These are phyloP conservation scores for Leccinum pellstonianum DNA, from an alignment of 768 basidiomycete species.

Conservation along the genomic window DNA sequence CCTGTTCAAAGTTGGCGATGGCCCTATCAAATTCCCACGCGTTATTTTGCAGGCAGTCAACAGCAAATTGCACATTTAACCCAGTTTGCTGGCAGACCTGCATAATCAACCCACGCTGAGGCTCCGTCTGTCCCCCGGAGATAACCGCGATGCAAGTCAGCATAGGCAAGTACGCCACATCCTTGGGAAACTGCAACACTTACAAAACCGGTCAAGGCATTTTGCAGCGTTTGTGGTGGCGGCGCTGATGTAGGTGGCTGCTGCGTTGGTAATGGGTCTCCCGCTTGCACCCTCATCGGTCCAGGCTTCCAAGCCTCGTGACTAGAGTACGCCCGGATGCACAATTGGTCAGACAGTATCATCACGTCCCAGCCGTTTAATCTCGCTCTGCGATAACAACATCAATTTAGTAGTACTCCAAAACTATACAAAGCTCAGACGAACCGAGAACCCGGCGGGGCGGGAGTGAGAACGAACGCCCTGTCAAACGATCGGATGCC, in stretches of 20 bases:
- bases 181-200: slow-evolving; percentile 28
- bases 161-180: neutral
- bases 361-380: slow-evolving; percentile 85
- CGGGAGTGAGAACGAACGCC: slow-evolving; percentile 82
- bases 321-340: slow-evolving; percentile 80
- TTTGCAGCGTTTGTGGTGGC: slow-evolving; percentile 43
- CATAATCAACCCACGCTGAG: slow-evolving; percentile 67
- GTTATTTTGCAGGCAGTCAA: slow-evolving; percentile 85
- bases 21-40: slow-evolving; percentile 83
- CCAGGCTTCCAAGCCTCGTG: slow-evolving; percentile 78
- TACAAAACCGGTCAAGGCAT: slow-evolving; percentile 57
- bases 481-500: slow-evolving; percentile 93
- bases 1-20: slow-evolving; percentile 80
- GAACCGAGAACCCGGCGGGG: slow-evolving; percentile 79
- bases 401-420: slow-evolving; percentile 7
- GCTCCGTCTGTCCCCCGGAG: slow-evolving; percentile 50
- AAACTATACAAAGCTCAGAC: slow-evolving; percentile 31
- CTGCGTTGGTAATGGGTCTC: slow-evolving; percentile 26
- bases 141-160: slow-evolving; percentile 13
- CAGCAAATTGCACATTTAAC: slow-evolving; percentile 74
- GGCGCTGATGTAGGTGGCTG: slow-evolving; percentile 30
- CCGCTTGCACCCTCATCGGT: slow-evolving; percentile 68
- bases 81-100: slow-evolving; percentile 72
- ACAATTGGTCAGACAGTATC: slow-evolving; percentile 86
- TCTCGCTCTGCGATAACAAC: slow-evolving; percentile 55